A percentile compares a stretch with the other conserved stretches of the same genome.
phyloP scores from a whole-genome alignment of 768 basidiomycete species.

The Agrocybe chaxingu region DNA sequence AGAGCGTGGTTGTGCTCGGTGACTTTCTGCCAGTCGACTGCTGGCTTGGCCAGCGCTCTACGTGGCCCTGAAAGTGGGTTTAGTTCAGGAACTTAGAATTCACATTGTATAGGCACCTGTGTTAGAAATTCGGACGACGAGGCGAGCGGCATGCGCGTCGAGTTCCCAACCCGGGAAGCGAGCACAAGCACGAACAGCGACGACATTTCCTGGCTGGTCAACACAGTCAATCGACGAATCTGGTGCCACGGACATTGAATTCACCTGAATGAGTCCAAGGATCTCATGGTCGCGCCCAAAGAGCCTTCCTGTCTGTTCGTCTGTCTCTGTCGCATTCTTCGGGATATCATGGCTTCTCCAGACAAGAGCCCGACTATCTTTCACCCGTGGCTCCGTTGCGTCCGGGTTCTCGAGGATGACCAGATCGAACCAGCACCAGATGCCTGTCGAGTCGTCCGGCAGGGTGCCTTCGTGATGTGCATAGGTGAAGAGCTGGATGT shows the following conservation, averaged over 20 bases:
- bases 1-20: slow-evolving; percentile 11
- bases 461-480: slow-evolving; percentile 20
- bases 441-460: slow-evolving; percentile 14
- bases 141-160: slow-evolving; percentile 22
- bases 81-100: not conserved
- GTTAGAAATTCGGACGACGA: slow-evolving; percentile 25
- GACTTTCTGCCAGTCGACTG: slow-evolving; percentile 13
- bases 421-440: slow-evolving; percentile 32
- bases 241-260: not conserved
- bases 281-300: slow-evolving; percentile 18
- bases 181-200: slow-evolving; percentile 29
- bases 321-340: slow-evolving; percentile 7
- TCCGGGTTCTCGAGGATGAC: slow-evolving; percentile 24
- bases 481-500: slow-evolving; percentile 25
- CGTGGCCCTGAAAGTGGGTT: slow-evolving; percentile 2
- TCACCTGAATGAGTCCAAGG: slow-evolving; percentile 17
- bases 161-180: slow-evolving; percentile 28
- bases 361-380: slow-evolving; percentile 21
- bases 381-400: slow-evolving; percentile 18
- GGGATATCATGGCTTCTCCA: slow-evolving; percentile 27
- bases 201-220: slow-evolving; percentile 24
- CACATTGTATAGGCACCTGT: slow-evolving; percentile 10
- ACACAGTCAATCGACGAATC: not conserved
- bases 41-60: slow-evolving; percentile 4
- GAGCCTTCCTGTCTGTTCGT: slow-evolving; percentile 14